A percentile compares a stretch with the other conserved stretches of the same genome.
phyloP scores from a whole-genome alignment of 2,329 filamentous ascomycete genomes.

The Hypoxylon sp. region DNA sequence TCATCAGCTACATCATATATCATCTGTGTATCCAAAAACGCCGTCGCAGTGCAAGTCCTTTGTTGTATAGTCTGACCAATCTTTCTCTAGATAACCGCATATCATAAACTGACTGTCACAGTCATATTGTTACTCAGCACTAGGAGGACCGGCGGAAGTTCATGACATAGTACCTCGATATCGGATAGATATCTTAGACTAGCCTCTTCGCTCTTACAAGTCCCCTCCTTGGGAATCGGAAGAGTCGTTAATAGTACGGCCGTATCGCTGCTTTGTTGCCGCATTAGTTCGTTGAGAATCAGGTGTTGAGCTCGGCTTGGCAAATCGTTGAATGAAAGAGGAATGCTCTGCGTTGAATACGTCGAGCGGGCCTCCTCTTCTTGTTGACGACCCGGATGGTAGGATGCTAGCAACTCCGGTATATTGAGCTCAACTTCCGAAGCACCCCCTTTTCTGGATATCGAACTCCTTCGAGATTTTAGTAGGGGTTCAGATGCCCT shows the following conservation, averaged over 20 bases:
- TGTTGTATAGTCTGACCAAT: not conserved
- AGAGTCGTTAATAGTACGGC: constrained; percentile 88
- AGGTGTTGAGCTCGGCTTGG: constrained; percentile 88
- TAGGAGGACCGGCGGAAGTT: constrained; percentile 81
- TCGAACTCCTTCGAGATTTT: constrained; percentile 58
- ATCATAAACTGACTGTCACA: constrained; percentile 80
- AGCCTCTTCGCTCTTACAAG: constrained; percentile 76
- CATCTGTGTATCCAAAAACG: not conserved
- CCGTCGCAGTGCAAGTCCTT: not conserved
- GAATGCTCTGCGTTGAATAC: constrained; percentile 73
- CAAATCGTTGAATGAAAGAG: constrained; percentile 88
- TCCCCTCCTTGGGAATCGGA: constrained; percentile 84
- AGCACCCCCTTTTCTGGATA: constrained; percentile 51
- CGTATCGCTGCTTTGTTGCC: constrained; percentile 75
- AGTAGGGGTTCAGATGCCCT: constrained; percentile 57
- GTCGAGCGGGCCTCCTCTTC: constrained; percentile 54
- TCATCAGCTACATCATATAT: not conserved
- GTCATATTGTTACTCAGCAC: constrained; percentile 93
- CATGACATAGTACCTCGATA: constrained; percentile 83
- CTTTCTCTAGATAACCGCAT: not conserved
- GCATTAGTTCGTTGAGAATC: constrained; percentile 88
- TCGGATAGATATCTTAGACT: constrained; percentile 83
- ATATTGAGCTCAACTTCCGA: constrained; percentile 61
- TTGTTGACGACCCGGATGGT: constrained; percentile 50
- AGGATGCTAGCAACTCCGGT: constrained; percentile 61